These are phyloP conservation scores for Pyrus hybrid DNA, from an alignment of 331 rosid species.

Conservation along the genomic window DNA sequence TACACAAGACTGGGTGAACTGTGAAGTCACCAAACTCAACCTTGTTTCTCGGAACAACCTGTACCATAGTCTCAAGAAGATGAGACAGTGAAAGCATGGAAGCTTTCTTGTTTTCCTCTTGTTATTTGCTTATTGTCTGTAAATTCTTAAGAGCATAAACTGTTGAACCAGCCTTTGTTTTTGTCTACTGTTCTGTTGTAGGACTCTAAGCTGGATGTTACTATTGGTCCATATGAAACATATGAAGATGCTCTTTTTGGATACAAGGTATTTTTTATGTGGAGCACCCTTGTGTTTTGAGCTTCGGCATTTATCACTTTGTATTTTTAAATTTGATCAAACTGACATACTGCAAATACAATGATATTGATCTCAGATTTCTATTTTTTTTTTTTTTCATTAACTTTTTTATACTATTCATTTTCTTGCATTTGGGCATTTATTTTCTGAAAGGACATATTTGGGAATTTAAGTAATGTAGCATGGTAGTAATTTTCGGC, in stretches of 20 bases:
- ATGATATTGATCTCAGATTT: not conserved
- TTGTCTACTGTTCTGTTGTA: conserved; percentile 11
- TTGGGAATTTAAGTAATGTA: not conserved
- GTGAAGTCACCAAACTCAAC: not conserved
- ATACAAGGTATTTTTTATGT: conserved; percentile 51
- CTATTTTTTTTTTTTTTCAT: not conserved
- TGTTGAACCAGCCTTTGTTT: conserved; percentile 1
- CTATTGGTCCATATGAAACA: conserved; percentile 97
- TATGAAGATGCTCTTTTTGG: conserved; percentile 89
- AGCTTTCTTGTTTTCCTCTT: not conserved
- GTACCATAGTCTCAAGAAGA: not conserved
- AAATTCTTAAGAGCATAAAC: conserved; percentile 11
- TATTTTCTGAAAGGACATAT: not conserved
- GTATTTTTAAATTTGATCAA: not conserved
- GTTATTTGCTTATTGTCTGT: not conserved
- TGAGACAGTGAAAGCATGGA: not conserved
- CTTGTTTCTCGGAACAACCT: not conserved
- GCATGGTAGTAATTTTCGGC: not conserved
- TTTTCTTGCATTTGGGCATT: conserved; percentile 1
- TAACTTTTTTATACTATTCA: not conserved
- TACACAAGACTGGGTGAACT: not conserved
- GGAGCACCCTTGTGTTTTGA: not conserved
- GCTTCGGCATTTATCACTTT: not conserved
- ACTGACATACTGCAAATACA: not conserved
- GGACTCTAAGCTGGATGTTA: conserved; percentile 88